Evolutionary conservation across 192 early-diverging fungal species (phyloP), one percentile per base, ranked within the genome.

Genomic region (Thamnidium elegans): DNA sequence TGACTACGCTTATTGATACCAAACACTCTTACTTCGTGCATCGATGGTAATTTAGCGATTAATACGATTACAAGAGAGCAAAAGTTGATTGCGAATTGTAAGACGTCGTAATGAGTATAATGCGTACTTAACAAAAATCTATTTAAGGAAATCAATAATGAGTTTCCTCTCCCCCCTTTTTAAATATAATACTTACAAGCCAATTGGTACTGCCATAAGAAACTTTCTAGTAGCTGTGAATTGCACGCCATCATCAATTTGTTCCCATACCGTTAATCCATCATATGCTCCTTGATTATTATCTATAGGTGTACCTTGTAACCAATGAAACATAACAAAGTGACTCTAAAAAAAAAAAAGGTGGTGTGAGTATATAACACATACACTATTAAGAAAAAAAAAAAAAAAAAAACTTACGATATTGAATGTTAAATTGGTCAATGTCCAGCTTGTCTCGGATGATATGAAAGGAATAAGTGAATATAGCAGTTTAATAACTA

Each of bases 141-240:
- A 69, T 32, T 47, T n/a, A 60, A 42, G 36, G 13, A 15, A 50
- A 50, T 47, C 50, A 31, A 63, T 50, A 46, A 17, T 9, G 11
- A 48, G 46, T 48, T 17, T 48, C 4, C 13, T 19, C 4, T 13
- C 14, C 8, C 44, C 8, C 15, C 17, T 19, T 48, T 14, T 48
- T 5, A n/a, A n/a, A n/a, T n/a, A n/a, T n/a, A n/a, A n/a, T 39
- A 93, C 46, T 48, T 89, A 98, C 94, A 99, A 76, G 63, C 87
- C 74, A 52, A 97, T 93, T 7, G 97, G 97, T 17, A 95, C 85
- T 15, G 89, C 90, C 15, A 93, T 97, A 46, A 97, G 77, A 71
- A 93, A 99, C 74, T 99, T 99, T 74, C 94, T 93, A 63, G 95
- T 90, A n/a, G 95, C 93, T 31, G 97, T 99, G 74, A 97, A 97